phyloP scores from a whole-genome alignment of 2,329 filamentous ascomycete species.

The Coniochaeta prunicola region DNA sequence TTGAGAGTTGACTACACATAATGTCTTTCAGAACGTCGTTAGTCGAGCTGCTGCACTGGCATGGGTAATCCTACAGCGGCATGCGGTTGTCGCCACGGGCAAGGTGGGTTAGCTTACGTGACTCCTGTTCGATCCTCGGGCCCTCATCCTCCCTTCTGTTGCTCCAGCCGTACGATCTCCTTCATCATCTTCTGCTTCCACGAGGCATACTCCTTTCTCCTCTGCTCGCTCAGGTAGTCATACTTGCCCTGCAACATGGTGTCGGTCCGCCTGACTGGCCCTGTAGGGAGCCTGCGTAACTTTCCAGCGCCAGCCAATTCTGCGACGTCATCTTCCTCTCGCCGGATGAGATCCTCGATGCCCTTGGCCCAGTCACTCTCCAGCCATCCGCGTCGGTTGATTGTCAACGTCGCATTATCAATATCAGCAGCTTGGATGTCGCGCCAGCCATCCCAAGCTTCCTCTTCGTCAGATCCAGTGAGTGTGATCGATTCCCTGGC shows the following conservation, averaged over 20 bases:
- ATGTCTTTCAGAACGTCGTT: background rate
- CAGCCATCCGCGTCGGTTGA: constrained; percentile 51
- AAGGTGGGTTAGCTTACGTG: background rate
- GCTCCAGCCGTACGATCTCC: constrained; percentile 32
- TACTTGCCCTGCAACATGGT: constrained; percentile 73
- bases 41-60: background rate
- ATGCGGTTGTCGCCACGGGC: background rate
- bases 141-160: background rate
- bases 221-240: constrained; percentile 61
- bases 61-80: background rate
- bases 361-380: constrained; percentile 56
- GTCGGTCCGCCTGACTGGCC: constrained; percentile 38
- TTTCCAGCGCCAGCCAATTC: constrained; percentile 22
- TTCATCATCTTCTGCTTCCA: constrained; percentile 59
- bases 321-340: constrained; percentile 9
- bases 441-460: constrained; percentile 47
- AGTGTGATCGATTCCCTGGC: constrained; percentile 33
- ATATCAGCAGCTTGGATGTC: constrained; percentile 45
- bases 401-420: constrained; percentile 48
- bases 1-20: background rate
- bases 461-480: constrained; percentile 31
- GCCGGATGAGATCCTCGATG: constrained; percentile 44
- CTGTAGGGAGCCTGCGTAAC: constrained; percentile 26
- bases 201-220: constrained; percentile 48
- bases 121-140: background rate